These are phyloP conservation scores for Pseudogymnoascus sp. DNA, from an alignment of 2,329 filamentous ascomycete genomes.

Conservation along the genomic window DNA sequence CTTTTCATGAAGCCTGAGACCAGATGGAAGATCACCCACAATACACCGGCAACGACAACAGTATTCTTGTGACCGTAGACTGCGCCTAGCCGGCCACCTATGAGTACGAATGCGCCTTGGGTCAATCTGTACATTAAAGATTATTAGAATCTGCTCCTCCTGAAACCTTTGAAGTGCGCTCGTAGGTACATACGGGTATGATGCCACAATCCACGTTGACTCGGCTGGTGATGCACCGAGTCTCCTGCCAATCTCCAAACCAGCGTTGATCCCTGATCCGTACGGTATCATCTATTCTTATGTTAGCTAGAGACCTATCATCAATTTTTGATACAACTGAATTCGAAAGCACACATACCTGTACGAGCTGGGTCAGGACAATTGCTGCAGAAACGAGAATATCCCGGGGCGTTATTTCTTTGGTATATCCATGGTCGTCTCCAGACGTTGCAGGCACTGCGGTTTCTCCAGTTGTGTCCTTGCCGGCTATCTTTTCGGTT, in stretches of 20 bases:
- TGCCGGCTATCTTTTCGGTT: background rate
- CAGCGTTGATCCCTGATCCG: background rate
- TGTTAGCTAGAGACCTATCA: background rate
- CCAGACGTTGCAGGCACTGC: background rate
- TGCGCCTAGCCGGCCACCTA: constrained; percentile 45
- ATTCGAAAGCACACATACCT: background rate
- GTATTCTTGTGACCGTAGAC: constrained; percentile 46
- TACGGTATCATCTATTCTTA: constrained; percentile 8
- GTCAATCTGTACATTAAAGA: constrained; percentile 32
- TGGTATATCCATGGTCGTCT: background rate
- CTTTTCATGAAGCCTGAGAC: constrained; percentile 37
- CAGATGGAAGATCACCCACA: constrained; percentile 38
- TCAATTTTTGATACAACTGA: background rate
- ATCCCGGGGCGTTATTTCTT: background rate
- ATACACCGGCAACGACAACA: constrained; percentile 37
- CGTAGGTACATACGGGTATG: constrained; percentile 29
- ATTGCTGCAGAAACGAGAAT: background rate
- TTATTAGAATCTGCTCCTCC: no score
- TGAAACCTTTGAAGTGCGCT: no score
- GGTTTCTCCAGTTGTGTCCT: background rate
- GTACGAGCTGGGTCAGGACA: background rate
- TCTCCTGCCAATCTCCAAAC: background rate
- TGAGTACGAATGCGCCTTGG: constrained; percentile 46
- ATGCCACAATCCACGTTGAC: constrained; percentile 35
- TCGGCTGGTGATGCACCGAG: constrained; percentile 20